Conservation (phyloP, 192 early-diverging fungal species). For the Podila clonocystis region DNA sequence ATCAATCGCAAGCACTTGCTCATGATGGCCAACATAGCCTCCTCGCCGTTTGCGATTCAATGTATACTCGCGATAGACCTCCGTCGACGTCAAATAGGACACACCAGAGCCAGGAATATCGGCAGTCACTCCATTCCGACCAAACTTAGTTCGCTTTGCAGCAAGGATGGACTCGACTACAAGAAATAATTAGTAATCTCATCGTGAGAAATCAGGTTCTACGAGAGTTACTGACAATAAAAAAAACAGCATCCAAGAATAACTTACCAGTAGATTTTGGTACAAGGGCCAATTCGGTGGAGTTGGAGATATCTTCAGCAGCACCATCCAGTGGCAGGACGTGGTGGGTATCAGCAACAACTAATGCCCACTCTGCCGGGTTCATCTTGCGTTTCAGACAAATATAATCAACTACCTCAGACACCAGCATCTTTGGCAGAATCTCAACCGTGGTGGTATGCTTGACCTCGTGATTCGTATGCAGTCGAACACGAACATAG, state of each 20-base stretch:
- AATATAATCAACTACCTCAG: slow-evolving; percentile 84
- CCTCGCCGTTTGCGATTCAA: slow-evolving; percentile 83
- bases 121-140: slow-evolving; percentile 3
- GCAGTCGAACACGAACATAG: slow-evolving; percentile 63
- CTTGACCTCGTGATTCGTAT: slow-evolving; percentile 76
- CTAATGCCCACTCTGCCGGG: slow-evolving; percentile 85
- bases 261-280: slow-evolving; percentile 64
- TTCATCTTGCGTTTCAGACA: slow-evolving; percentile 91
- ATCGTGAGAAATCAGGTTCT: not conserved
- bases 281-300: slow-evolving; percentile 76
- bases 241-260: not conserved
- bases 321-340: slow-evolving; percentile 84
- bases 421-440: slow-evolving; percentile 74
- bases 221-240: not conserved
- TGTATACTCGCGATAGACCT: slow-evolving; percentile 68
- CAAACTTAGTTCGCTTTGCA: slow-evolving; percentile 26
- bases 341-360: slow-evolving; percentile 78
- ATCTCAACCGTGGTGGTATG: slow-evolving; percentile 92
- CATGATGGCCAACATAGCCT: slow-evolving; percentile 86
- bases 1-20: slow-evolving; percentile 92
- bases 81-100: slow-evolving; percentile 41
- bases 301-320: slow-evolving; percentile 69
- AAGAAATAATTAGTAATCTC: not conserved
- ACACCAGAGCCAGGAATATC: slow-evolving; percentile 48
- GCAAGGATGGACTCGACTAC: slow-evolving; percentile 3